These are phyloP conservation scores for Aspergillus tamarii DNA, from an alignment of 2,329 filamentous ascomycete species.

Conservation along the genomic window DNA sequence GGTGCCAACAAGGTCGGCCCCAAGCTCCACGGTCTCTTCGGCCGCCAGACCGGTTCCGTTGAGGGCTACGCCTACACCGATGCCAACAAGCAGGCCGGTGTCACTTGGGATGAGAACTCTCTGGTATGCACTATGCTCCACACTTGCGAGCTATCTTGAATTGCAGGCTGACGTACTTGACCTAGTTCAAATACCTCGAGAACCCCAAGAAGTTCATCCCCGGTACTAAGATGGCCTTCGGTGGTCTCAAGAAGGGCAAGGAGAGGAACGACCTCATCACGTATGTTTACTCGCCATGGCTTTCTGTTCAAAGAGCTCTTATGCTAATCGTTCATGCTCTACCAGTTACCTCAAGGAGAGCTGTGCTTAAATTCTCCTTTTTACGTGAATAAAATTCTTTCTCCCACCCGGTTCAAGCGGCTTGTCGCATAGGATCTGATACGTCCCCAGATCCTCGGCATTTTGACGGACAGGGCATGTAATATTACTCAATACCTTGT, in stretches of 20 bases:
- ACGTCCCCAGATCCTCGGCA: slow-evolving; percentile 10
- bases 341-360: slow-evolving; percentile 44
- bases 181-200: slow-evolving; percentile 94
- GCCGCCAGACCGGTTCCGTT: slow-evolving; percentile 89
- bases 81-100: slow-evolving; percentile 97
- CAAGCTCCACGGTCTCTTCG: slow-evolving; percentile 95
- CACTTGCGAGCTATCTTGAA: no score
- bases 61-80: slow-evolving; percentile 97
- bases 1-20: slow-evolving; percentile 98
- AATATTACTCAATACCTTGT: slow-evolving; percentile 41
- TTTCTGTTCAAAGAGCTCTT: background rate
- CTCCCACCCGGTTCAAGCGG: slow-evolving; percentile 24
- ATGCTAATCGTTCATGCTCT: slow-evolving; percentile 20
- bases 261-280: slow-evolving; percentile 98
- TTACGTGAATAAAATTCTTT: slow-evolving; percentile 16
- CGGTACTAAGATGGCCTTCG: slow-evolving; percentile 99
- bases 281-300: slow-evolving; percentile 58
- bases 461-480: slow-evolving; percentile 38
- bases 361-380: slow-evolving; percentile 36
- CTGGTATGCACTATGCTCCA: slow-evolving; percentile 61
- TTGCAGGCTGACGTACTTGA: slow-evolving; percentile 15
- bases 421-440: slow-evolving; percentile 19
- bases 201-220: slow-evolving; percentile 99
- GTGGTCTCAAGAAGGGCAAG: slow-evolving; percentile 99
- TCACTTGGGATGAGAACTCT: slow-evolving; percentile 83